Evolutionary conservation across 805 yeast genomes (phyloP).

Genomic region (Geotrichum ghanense): DNA sequence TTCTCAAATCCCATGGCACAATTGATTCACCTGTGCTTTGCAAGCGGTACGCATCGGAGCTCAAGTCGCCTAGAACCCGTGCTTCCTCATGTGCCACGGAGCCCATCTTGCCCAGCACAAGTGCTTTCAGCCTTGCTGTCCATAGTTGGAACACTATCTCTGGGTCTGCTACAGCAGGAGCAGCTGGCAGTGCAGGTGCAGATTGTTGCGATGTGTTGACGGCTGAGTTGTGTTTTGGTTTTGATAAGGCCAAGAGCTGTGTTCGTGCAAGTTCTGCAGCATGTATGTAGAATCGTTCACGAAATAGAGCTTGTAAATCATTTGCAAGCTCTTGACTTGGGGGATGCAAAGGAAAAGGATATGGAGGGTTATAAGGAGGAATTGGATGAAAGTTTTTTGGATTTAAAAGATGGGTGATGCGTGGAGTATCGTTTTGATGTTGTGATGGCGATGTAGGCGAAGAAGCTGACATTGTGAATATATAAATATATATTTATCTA

Average conservation of each 20-base stretch:
- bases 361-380: not conserved
- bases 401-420: not conserved
- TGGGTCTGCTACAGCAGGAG: conserved; percentile 6
- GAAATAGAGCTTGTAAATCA: conserved; percentile 12
- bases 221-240: too few relatives aligned
- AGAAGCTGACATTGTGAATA: too few relatives aligned
- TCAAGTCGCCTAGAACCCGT: conserved; percentile 18
- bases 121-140: conserved; percentile 19
- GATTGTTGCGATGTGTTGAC: too few relatives aligned
- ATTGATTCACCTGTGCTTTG: conserved; percentile 13
- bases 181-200: too few relatives aligned
- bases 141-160: conserved; percentile 19
- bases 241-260: conserved; percentile 9
- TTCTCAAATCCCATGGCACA: conserved; percentile 25
- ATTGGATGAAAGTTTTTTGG: not conserved
- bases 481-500: too few relatives aligned
- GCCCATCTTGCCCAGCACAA: conserved; percentile 20
- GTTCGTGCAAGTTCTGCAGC: conserved; percentile 18
- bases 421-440: too few relatives aligned
- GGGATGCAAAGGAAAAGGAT: not conserved
- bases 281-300: conserved; percentile 14
- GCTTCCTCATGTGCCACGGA: conserved; percentile 24
- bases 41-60: conserved; percentile 14
- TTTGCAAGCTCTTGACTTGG: not conserved
- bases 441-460: too few relatives aligned